phyloP scores from a whole-genome alignment of 768 basidiomycete species.

The Dioszegia crocea region DNA sequence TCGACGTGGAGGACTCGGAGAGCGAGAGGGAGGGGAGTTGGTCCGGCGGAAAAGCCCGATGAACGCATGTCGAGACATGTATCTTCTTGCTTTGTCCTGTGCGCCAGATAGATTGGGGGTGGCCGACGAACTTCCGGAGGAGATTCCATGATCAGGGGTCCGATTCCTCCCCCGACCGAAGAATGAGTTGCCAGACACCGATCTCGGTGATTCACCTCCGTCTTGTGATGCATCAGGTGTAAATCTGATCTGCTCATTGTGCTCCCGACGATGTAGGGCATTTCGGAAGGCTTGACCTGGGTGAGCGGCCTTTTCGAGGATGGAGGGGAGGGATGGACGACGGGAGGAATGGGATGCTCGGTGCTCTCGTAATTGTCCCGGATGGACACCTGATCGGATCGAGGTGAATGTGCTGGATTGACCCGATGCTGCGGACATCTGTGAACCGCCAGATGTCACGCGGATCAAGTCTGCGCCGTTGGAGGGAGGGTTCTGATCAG shows the following conservation, averaged over 20 bases:
- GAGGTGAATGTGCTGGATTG: conserved; percentile 1
- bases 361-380: conserved; percentile 1
- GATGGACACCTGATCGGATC: neutral
- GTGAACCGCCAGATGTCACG: conserved; percentile 1
- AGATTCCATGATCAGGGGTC: neutral
- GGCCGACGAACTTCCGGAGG: neutral
- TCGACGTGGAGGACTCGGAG: conserved; percentile 33
- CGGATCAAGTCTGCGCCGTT: neutral
- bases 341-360: conserved; percentile 27
- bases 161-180: neutral
- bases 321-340: conserved; percentile 52
- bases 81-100: conserved; percentile 14
- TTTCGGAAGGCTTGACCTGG: conserved; percentile 44
- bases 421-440: neutral
- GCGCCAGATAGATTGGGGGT: neutral
- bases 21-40: conserved; percentile 39
- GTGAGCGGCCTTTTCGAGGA: conserved; percentile 52
- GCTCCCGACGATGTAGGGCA: conserved; percentile 30
- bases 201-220: neutral
- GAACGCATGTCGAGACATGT: conserved; percentile 29
- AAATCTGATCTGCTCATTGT: neutral
- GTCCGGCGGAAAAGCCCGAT: conserved; percentile 31
- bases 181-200: conserved; percentile 2
- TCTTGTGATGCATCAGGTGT: neutral
- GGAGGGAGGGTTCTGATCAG: no score